Base-by-base conservation (phyloP, 805 yeast genomes). In the Isabelozyma heimii region DNA sequence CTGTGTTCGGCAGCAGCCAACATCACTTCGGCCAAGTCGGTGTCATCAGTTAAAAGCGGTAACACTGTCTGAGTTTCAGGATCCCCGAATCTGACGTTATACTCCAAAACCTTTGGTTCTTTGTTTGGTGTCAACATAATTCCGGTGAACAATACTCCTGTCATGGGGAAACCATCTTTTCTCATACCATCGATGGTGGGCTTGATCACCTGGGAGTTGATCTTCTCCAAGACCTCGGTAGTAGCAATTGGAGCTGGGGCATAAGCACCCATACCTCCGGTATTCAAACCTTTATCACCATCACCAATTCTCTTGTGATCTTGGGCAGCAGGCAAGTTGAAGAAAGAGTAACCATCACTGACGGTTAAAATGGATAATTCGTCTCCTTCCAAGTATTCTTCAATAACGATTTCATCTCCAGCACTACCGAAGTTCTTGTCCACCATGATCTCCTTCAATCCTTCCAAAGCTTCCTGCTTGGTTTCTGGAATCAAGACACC, bases 241-340 rank as follows among this genome's bases (percentile, higher is more conserved):
- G 97, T 89, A 15, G 95, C 98, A 53, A 90, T 77, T 48, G 99
- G 99, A 9, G 98, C 96, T 30, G 99, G 99, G 7, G 98, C 94
- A 63, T 94, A 94, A 7, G 98, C 96, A 55, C 99, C 99, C 99
- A 94, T 94, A 54, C 99, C 99, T 58, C 99, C 99, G 37, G 99
- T 94, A 73, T 94, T 94, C 53, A 92, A 79, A 24, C 99, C 99
- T 38, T 83, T 75, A 67, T 94, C 99, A 52, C 91, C 91, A 61
- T 95, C 89, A 48, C 96, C 96, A 57, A 87, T 80, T 68, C 99
- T 85, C 75, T 94, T 94, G 73, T 94, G 99, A 66, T 94, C 99
- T 73, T 94, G 99, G 26, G 98, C 97, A 42, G 98, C 89, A 40
- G 99, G 99, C 50, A 94, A 80, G 65, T 89, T 91, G 65, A 84